A percentile compares a stretch with the other conserved stretches of the same genome.
phyloP scores from a whole-genome alignment of 148 eudicot genomes.

The Fagopyrum homotropicum region DNA sequence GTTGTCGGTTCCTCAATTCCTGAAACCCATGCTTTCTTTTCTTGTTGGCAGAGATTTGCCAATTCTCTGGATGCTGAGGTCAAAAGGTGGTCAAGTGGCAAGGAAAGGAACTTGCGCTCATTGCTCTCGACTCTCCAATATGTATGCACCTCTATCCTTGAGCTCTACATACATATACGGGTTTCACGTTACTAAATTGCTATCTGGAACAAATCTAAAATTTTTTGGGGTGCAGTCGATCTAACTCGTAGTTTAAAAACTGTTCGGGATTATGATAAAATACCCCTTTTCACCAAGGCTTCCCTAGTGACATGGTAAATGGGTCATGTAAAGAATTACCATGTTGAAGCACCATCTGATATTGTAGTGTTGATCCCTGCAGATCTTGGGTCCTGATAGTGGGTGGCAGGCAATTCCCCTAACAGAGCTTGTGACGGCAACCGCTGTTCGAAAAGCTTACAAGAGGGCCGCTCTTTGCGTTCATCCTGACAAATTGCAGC shows the following conservation, averaged over 20 bases:
- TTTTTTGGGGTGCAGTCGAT: too few species aligned
- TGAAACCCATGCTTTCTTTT: constrained; percentile 9
- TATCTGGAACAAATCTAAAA: too few species aligned
- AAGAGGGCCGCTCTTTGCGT: constrained; percentile 88
- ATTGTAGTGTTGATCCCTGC: constrained; percentile 17
- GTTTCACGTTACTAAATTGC: neutral
- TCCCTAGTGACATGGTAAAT: too few species aligned
- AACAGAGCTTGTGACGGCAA: constrained; percentile 65
- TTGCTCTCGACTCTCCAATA: constrained; percentile 94
- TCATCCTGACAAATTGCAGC: constrained; percentile 98
- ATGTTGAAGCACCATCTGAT: neutral
- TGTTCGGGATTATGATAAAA: too few species aligned
- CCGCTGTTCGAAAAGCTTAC: constrained; percentile 92
- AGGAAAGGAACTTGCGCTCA: constrained; percentile 89
- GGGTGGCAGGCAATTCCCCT: constrained; percentile 90
- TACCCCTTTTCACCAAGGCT: too few species aligned
- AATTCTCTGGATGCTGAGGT: constrained; percentile 79
- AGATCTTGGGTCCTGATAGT: constrained; percentile 84
- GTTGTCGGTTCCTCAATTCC: too few species aligned
- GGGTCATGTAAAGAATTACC: neutral
- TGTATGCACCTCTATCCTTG: constrained; percentile 38
- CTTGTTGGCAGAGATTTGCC: constrained; percentile 56
- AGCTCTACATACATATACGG: neutral
- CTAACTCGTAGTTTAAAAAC: too few species aligned
- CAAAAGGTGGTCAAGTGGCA: constrained; percentile 89